phyloP scores from a whole-genome alignment of 176 grass and related monocot species.

The Oryza officinalis region DNA sequence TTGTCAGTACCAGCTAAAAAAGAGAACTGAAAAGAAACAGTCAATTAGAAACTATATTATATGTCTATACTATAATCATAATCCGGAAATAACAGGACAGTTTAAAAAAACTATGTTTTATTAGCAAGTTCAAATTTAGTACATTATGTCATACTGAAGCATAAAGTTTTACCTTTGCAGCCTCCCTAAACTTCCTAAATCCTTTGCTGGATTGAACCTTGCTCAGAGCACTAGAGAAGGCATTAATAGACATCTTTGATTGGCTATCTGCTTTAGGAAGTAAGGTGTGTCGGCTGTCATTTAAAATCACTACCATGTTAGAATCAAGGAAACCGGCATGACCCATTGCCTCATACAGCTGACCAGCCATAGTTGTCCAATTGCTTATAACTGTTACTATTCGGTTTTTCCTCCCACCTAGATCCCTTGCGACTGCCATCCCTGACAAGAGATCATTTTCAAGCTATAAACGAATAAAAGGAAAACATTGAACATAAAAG shows the following conservation, averaged over 20 bases:
- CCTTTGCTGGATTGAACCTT: conserved; percentile 79
- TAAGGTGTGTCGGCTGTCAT: conserved; percentile 59
- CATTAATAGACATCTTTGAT: conserved; percentile 59
- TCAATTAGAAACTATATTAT: neutral
- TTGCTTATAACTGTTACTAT: conserved; percentile 77
- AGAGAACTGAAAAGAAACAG: neutral
- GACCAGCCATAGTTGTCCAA: conserved; percentile 81
- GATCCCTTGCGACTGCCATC: conserved; percentile 78
- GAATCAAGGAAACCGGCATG: conserved; percentile 77
- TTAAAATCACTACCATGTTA: conserved; percentile 88
- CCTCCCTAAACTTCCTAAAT: conserved; percentile 77
- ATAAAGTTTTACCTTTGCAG: conserved; percentile 62
- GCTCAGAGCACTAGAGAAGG: conserved; percentile 73
- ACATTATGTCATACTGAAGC: neutral
- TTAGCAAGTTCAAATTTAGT: neutral
- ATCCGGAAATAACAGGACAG: neutral
- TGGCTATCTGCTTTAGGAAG: conserved; percentile 52
- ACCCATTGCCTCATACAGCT: conserved; percentile 80
- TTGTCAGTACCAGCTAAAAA: neutral
- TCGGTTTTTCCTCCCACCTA: conserved; percentile 68
- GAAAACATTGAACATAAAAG: conserved; percentile 14
- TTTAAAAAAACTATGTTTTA: conserved; percentile 2
- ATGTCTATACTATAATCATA: neutral
- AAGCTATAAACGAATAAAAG: conserved; percentile 24
- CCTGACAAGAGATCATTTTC: conserved; percentile 46